Percentiles rank a stretch among this genome's conserved stretches.
These are phyloP conservation scores for Fusarium fujikuroi DNA, from an alignment of 2,329 filamentous ascomycete species.

Conservation along the genomic window DNA sequence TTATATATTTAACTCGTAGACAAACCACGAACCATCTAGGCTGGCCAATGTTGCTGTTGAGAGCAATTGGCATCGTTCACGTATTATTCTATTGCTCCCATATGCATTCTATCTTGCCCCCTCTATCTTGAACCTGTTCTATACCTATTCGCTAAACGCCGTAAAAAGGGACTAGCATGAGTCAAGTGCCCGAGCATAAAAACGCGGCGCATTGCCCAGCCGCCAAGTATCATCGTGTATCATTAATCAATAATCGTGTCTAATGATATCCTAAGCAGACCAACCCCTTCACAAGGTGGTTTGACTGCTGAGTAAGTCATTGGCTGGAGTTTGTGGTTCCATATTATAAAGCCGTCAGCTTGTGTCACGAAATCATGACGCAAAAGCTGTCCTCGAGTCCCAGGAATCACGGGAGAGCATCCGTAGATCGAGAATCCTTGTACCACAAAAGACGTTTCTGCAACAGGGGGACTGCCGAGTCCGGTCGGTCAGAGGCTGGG, in stretches of 20 bases:
- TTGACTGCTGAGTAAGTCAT: neutral
- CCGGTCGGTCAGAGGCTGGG: neutral
- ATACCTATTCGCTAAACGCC: constrained; percentile 14
- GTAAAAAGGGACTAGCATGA: constrained; percentile 21
- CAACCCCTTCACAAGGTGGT: neutral
- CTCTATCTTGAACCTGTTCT: constrained; percentile 3
- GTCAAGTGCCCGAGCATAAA: constrained; percentile 9
- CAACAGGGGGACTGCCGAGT: constrained; percentile 1
- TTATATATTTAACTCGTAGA: neutral
- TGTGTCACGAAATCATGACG: constrained; percentile 13
- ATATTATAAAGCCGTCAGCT: neutral
- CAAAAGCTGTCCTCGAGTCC: neutral
- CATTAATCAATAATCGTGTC: constrained; percentile 16
- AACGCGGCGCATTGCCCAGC: constrained; percentile 6
- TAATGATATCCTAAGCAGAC: neutral
- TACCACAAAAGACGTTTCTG: constrained; percentile 6
- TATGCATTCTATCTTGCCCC: constrained; percentile 2
- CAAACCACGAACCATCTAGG: neutral
- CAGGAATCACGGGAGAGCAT: neutral
- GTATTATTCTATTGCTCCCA: constrained; percentile 12
- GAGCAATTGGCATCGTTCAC: neutral
- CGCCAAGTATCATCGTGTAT: constrained; percentile 16
- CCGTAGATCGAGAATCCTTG: neutral
- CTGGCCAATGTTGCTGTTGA: neutral
- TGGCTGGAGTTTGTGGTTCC: neutral